Conservation (phyloP, 2,329 filamentous ascomycete genomes). For the Hypomyces rosellus region DNA sequence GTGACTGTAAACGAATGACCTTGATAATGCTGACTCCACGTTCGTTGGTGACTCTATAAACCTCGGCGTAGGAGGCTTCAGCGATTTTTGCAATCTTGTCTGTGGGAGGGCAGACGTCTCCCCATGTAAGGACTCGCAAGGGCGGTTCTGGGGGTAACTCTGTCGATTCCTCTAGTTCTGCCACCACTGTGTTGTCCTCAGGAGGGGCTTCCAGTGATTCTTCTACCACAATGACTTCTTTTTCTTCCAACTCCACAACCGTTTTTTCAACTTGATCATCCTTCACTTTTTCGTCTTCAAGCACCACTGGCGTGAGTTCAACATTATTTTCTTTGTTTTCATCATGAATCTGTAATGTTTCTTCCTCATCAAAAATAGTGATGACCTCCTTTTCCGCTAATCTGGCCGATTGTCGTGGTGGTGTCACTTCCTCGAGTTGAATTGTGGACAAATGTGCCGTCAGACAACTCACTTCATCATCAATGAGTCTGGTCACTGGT, state of each 20-base stretch:
- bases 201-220: neutral
- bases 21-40: conserved; percentile 60
- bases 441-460: conserved; percentile 29
- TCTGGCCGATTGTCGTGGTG: conserved; percentile 13
- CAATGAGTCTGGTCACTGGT: conserved; percentile 10
- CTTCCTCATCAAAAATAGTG: conserved; percentile 9
- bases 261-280: neutral
- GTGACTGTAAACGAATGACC: conserved; percentile 52
- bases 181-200: neutral
- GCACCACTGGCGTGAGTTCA: neutral
- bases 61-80: conserved; percentile 60
- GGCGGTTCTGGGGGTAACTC: conserved; percentile 14
- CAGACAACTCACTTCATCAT: conserved; percentile 26
- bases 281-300: neutral
- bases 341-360: neutral
- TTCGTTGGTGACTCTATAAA: conserved; percentile 55
- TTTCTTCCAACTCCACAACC: neutral
- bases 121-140: conserved; percentile 47
- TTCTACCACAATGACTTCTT: neutral
- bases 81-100: conserved; percentile 57
- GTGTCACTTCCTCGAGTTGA: conserved; percentile 18
- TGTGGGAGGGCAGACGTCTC: conserved; percentile 48
- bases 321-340: neutral
- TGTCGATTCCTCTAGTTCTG: neutral
- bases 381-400: conserved; percentile 9